Conservation (phyloP, 345 rosid species). For the Gossypium ekmanianum region DNA sequence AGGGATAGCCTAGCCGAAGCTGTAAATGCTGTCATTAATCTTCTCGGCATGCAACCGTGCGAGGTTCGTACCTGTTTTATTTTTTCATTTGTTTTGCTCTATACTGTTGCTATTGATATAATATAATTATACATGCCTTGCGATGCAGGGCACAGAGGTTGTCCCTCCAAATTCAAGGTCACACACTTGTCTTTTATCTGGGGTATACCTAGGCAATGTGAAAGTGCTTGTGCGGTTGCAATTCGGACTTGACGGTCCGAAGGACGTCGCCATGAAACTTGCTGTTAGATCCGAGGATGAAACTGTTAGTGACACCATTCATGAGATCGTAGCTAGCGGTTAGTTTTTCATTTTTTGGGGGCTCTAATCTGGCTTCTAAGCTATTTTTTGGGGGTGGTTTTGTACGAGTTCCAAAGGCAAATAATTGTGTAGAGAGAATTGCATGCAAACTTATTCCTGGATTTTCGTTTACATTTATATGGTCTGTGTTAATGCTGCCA, state of each 20-base stretch:
- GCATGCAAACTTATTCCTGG: not conserved
- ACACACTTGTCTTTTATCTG: constrained; percentile 84
- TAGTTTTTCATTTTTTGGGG: constrained; percentile 22
- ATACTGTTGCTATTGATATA: not conserved
- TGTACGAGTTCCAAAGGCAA: constrained; percentile 14
- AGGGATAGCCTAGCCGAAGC: constrained; percentile 88
- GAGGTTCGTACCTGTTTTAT: constrained; percentile 48
- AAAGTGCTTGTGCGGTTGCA: constrained; percentile 77
- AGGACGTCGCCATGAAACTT: constrained; percentile 88
- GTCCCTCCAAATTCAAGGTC: constrained; percentile 88
- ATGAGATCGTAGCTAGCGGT: constrained; percentile 82
- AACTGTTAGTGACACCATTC: constrained; percentile 77
- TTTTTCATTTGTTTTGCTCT: not conserved
- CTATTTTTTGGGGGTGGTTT: not conserved
- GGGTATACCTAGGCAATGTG: constrained; percentile 78
- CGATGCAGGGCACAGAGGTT: constrained; percentile 72
- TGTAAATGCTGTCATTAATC: constrained; percentile 75
- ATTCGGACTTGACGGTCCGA: constrained; percentile 76
- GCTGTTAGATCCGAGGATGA: constrained; percentile 76
- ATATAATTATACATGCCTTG: not conserved
- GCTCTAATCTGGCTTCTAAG: not conserved
- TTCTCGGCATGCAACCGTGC: constrained; percentile 99
- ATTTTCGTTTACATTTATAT: constrained; percentile 6
- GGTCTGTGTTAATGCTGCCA: not conserved
- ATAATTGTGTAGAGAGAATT: constrained; percentile 13